phyloP scores from a whole-genome alignment of 345 rosid genomes.

The Aurinia saxatilis region DNA sequence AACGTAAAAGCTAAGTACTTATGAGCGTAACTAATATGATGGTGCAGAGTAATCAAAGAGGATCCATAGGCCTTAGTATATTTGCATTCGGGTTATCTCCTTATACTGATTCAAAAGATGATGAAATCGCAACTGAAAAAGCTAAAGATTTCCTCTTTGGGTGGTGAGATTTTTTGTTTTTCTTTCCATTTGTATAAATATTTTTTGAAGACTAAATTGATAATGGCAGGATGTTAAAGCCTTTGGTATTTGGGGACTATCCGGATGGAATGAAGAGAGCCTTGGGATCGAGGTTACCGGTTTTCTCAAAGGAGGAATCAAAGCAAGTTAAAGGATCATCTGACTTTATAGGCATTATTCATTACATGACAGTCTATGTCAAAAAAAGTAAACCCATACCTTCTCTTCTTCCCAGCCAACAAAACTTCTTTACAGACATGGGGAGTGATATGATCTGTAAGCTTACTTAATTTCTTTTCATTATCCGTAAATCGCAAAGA shows the following conservation, averaged over 20 bases:
- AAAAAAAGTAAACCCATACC: slow-evolving; percentile 26
- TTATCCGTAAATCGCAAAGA: neutral
- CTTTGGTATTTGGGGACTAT: slow-evolving; percentile 69
- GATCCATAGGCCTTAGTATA: slow-evolving; percentile 41
- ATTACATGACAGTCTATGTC: slow-evolving; percentile 27
- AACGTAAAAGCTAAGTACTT: neutral
- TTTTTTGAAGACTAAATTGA: neutral
- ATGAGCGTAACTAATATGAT: neutral
- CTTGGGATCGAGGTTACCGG: slow-evolving; percentile 59
- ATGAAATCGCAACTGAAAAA: slow-evolving; percentile 40
- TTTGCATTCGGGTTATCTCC: slow-evolving; percentile 36
- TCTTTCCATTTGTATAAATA: neutral
- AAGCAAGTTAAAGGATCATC: slow-evolving; percentile 49
- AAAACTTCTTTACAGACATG: slow-evolving; percentile 36
- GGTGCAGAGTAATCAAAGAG: slow-evolving; percentile 50
- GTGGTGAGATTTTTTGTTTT: slow-evolving; percentile 32
- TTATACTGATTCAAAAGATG: slow-evolving; percentile 37
- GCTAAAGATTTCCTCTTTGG: slow-evolving; percentile 36
- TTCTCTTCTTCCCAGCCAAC: slow-evolving; percentile 1
- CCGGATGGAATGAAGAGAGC: slow-evolving; percentile 55
- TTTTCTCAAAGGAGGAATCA: slow-evolving; percentile 49
- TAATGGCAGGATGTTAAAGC: slow-evolving; percentile 45
- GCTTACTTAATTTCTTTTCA: neutral
- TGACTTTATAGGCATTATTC: slow-evolving; percentile 54
- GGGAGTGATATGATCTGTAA: slow-evolving; percentile 23